Percentiles rank a stretch among this genome's conserved stretches.
Evolutionary conservation across 176 grass and related monocot genomes (phyloP).

Genomic region (Otatea glauca): DNA sequence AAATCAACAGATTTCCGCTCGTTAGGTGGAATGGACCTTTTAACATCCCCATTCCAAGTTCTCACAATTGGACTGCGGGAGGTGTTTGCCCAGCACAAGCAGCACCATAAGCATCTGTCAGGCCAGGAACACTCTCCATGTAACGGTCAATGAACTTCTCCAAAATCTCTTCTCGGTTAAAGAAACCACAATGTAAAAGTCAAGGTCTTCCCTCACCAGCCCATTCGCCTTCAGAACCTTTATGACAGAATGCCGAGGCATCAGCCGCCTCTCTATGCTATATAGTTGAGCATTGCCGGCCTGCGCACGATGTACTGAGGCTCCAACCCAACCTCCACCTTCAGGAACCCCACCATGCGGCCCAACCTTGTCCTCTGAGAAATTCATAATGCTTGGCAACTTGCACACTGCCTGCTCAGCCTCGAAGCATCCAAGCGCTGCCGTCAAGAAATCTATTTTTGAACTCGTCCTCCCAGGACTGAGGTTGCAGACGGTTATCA

Average conservation of each 20-base stretch:
- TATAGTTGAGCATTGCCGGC: constrained; percentile 20
- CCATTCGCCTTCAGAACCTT: constrained; percentile 49
- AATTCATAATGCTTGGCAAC: neutral
- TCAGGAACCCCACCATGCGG: constrained; percentile 33
- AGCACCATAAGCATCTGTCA: constrained; percentile 35
- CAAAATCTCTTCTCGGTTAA: neutral
- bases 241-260: constrained; percentile 50
- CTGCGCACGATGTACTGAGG: neutral
- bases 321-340: constrained; percentile 19
- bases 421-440: constrained; percentile 47
- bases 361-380: neutral
- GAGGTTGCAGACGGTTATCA: neutral
- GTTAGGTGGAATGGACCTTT: neutral
- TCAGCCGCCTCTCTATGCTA: constrained; percentile 45
- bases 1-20: neutral
- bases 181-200: neutral
- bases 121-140: constrained; percentile 24
- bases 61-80: neutral
- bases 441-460: constrained; percentile 37
- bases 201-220: neutral
- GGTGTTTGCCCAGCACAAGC: constrained; percentile 1
- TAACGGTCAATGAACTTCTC: constrained; percentile 32
- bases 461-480: neutral
- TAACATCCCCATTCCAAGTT: neutral
- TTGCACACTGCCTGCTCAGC: constrained; percentile 33